phyloP scores from a whole-genome alignment of 2,329 filamentous ascomycete genomes.

The Aspergillus oerlinghausenensis region DNA sequence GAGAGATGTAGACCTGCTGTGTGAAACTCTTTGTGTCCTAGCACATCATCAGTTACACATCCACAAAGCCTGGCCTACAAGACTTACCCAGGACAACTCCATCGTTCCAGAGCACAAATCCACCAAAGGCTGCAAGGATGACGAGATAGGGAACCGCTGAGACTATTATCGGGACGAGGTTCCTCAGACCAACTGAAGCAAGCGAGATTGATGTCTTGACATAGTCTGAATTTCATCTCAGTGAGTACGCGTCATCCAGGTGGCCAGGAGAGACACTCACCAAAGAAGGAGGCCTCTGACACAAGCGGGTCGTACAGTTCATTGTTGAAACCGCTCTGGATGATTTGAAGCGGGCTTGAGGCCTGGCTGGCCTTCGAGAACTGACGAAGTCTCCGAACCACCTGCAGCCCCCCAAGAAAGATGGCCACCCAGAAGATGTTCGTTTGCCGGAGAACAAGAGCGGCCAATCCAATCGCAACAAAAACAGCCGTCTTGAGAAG shows the following conservation, averaged over 20 bases:
- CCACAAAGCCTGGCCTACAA: not conserved
- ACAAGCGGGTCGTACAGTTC: conserved; percentile 50
- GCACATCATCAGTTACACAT: conserved; percentile 1
- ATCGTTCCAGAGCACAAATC: conserved; percentile 81
- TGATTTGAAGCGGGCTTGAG: conserved; percentile 25
- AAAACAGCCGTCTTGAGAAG: conserved; percentile 33
- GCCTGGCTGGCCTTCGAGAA: conserved; percentile 24
- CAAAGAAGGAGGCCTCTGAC: conserved; percentile 45
- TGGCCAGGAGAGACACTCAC: conserved; percentile 30
- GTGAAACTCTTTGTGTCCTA: conserved; percentile 92
- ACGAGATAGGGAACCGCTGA: conserved; percentile 51
- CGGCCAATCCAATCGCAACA: conserved; percentile 56
- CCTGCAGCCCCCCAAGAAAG: conserved; percentile 44
- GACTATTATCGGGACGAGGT: conserved; percentile 36
- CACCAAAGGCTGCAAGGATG: conserved; percentile 63
- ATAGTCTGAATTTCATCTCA: conserved; percentile 39
- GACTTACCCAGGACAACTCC: conserved; percentile 78
- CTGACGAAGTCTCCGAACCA: conserved; percentile 32
- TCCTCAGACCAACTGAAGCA: conserved; percentile 50
- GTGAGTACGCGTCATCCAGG: conserved; percentile 9
- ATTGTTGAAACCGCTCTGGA: conserved; percentile 29
- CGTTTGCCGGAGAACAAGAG: conserved; percentile 81
- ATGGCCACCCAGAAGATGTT: conserved; percentile 88
- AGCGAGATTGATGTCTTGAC: conserved; percentile 58
- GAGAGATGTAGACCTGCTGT: conserved; percentile 81